Evolutionary conservation across 2,329 filamentous ascomycete species (phyloP), one percentile per base, ranked within the genome.

Genomic region (Pezicula radicicola): DNA sequence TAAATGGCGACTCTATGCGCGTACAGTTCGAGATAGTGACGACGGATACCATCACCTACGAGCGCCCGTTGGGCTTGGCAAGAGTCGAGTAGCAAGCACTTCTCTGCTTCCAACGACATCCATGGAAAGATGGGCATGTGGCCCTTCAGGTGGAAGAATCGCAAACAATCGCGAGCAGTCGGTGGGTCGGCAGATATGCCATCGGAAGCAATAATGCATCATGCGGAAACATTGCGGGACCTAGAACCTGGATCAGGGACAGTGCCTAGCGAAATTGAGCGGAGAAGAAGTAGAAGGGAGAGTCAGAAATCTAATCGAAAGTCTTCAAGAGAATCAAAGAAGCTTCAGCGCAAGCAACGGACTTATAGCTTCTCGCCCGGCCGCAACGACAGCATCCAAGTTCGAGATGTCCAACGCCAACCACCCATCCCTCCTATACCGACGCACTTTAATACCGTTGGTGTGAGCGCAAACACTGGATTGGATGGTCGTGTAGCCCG

Each of bases 111-210:
- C 47, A 44, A 57, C 30, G 48, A 56, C 50, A 53, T 56, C 51
- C 54, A 65, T 63, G 62, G 62, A 60, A 68, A 59, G 46, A 93
- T 93, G 89, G 83, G 86, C 68, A 75, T 92, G 70, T 95, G 90
- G 91, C 89, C 86, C 55, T 96, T 95, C 71, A 79, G 87, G 65
- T 86, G 80, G 72, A 85, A 81, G 72, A 85, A 84, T 70, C 85
- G 85, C 71, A 83, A 76, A 71, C 75, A 78, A 65, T 70, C 76
- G 57, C 72, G n/a, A 16, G 19, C 74, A 54, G 73, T 72, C 60
- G 82, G 69, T 33, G 30, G 30, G 30, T 33, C 30, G 79, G 77
- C 61, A 78, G 78, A 60, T 70, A 80, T 59, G 72, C 78, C 54
- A 79, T 79, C 63, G 73, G 73, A 59, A 53, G 65, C 60, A 55